Percentiles rank a stretch among this genome's conserved stretches.
These are phyloP conservation scores for Prunella vulgaris DNA, from an alignment of 257 asterid genomes.

Conservation along the genomic window DNA sequence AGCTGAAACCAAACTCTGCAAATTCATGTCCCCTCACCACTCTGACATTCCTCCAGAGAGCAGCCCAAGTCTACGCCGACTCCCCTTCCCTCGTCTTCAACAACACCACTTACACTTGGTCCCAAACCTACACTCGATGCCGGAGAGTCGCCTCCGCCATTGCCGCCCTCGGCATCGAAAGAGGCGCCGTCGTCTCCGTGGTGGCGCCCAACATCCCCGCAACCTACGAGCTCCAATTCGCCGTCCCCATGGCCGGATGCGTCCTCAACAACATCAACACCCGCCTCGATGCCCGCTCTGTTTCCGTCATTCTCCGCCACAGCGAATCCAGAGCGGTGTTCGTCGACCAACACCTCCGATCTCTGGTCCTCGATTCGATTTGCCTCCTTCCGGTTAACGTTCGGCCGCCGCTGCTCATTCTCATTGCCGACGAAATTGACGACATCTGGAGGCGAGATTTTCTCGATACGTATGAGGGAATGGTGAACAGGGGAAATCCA, in stretches of 20 bases:
- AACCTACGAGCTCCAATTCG: constrained; percentile 78
- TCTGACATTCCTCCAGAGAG: constrained; percentile 55
- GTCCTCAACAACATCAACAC: constrained; percentile 60
- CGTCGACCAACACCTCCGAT: constrained; percentile 38
- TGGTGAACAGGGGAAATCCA: constrained; percentile 40
- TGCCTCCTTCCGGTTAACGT: constrained; percentile 34
- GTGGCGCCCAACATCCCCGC: constrained; percentile 76
- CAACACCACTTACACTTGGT: constrained; percentile 49
- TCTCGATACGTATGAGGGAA: constrained; percentile 39
- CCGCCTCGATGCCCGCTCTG: constrained; percentile 56
- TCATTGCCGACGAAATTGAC: constrained; percentile 30
- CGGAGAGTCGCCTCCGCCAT: constrained; percentile 45
- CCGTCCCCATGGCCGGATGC: constrained; percentile 75
- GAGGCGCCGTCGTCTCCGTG: constrained; percentile 55
- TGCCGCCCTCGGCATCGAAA: constrained; percentile 33
- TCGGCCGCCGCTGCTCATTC: constrained; percentile 35
- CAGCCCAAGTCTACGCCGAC: constrained; percentile 57
- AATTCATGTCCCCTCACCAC: constrained; percentile 32
- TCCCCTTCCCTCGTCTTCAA: constrained; percentile 45
- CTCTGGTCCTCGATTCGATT: constrained; percentile 41
- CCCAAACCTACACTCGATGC: constrained; percentile 52
- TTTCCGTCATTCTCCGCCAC: constrained; percentile 54
- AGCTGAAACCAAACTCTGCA: constrained; percentile 17
- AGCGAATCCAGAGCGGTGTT: constrained; percentile 53
- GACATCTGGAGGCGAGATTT: neutral